Percentiles rank a stretch among this genome's conserved stretches.
Evolutionary conservation across 2,329 filamentous ascomycete species (phyloP).

Genomic region (Aspergillus japonicus): DNA sequence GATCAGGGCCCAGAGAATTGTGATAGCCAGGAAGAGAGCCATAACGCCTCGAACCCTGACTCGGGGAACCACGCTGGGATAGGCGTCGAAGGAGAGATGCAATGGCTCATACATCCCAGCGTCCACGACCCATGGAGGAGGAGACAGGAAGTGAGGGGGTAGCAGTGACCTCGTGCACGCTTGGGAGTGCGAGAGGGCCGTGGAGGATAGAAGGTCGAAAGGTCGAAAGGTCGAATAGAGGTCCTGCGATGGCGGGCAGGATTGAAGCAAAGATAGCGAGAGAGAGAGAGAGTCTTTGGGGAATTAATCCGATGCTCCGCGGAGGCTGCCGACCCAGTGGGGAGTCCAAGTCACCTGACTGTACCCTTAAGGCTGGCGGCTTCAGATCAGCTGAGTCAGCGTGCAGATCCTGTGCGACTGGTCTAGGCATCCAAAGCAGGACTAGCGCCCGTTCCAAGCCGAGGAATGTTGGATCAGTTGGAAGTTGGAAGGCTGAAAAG

Average conservation of each 20-base stretch:
- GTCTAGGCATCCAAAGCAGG: not conserved
- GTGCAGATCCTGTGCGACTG: not conserved
- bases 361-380: not conserved
- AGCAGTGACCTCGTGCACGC: slow-evolving; percentile 7
- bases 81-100: slow-evolving; percentile 47
- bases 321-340: slow-evolving; percentile 6
- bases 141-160: slow-evolving; percentile 8
- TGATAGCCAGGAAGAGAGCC: slow-evolving; percentile 48
- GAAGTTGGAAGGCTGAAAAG: slow-evolving; percentile 1
- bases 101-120: slow-evolving; percentile 49
- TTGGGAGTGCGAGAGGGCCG: not conserved
- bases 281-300: not conserved
- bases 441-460: slow-evolving; percentile 11
- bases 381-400: not conserved
- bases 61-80: slow-evolving; percentile 46
- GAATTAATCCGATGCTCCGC: slow-evolving; percentile 9
- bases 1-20: slow-evolving; percentile 50
- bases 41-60: slow-evolving; percentile 50
- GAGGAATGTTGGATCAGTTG: slow-evolving; percentile 1
- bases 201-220: not conserved
- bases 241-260: not conserved
- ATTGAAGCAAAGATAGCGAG: not conserved
- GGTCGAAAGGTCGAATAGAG: not conserved
- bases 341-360: not conserved
- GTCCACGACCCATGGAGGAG: slow-evolving; percentile 35